phyloP scores from a whole-genome alignment of 257 asterid genomes.

The Craterostigma plantagineum region DNA sequence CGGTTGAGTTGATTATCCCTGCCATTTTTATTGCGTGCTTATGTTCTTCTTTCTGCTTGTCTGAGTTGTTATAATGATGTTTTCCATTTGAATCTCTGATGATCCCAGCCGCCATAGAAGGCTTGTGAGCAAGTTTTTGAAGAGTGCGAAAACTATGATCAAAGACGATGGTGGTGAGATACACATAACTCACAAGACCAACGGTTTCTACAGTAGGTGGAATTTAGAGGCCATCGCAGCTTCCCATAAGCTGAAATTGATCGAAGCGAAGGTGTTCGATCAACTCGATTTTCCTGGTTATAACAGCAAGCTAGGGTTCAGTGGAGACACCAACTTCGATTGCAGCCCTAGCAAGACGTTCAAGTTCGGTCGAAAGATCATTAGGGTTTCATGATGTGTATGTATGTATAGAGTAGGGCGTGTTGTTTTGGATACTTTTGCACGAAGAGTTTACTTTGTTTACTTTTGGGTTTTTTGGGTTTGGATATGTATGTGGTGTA shows the following conservation, averaged over 20 bases:
- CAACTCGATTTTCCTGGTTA: slow-evolving; percentile 18
- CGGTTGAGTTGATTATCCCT: slow-evolving; percentile 10
- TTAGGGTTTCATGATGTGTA: no score
- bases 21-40: no score
- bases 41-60: no score
- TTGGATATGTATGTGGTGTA: slow-evolving; percentile 9
- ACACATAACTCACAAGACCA: slow-evolving; percentile 18
- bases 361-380: slow-evolving; percentile 12
- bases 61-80: no score
- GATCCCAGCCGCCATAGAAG: slow-evolving; percentile 8
- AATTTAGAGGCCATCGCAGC: slow-evolving; percentile 11
- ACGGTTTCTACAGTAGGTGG: slow-evolving; percentile 15
- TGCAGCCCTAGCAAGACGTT: slow-evolving; percentile 24
- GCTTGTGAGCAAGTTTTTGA: slow-evolving; percentile 15
- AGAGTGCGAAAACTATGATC: slow-evolving; percentile 16
- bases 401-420: no score
- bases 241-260: slow-evolving; percentile 8
- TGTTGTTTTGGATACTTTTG: no score
- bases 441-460: no score
- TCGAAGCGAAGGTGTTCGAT: slow-evolving; percentile 7
- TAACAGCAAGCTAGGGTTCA: slow-evolving; percentile 19
- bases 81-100: no score
- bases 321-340: slow-evolving; percentile 12
- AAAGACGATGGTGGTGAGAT: slow-evolving; percentile 11
- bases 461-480: no score